These are phyloP conservation scores for Collybiopsis luxurians DNA, from an alignment of 768 basidiomycete species.

Conservation along the genomic window DNA sequence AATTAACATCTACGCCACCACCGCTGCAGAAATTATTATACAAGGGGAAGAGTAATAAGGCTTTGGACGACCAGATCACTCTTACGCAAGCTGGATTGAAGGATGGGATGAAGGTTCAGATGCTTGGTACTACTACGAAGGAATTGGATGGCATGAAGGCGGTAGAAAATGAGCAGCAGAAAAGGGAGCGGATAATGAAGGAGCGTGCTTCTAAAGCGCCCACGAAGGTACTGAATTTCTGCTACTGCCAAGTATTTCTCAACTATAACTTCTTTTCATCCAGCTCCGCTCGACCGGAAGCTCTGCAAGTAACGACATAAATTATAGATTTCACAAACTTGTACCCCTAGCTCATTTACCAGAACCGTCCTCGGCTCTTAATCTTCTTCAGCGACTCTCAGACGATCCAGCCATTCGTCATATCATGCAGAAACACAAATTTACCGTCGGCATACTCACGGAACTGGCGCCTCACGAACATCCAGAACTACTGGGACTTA, in stretches of 20 bases:
- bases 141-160: conserved; percentile 55
- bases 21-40: conserved; percentile 69
- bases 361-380: conserved; percentile 52
- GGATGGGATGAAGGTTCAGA: conserved; percentile 63
- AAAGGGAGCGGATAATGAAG: conserved; percentile 54
- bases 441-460: conserved; percentile 66
- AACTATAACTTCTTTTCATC: neutral
- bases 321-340: conserved; percentile 64
- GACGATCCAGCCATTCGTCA: conserved; percentile 70
- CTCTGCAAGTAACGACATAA: conserved; percentile 27
- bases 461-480: conserved; percentile 80
- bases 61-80: conserved; percentile 24
- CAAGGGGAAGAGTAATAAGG: conserved; percentile 58
- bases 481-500: conserved; percentile 67
- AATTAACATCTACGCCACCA: conserved; percentile 65
- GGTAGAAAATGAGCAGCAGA: conserved; percentile 56
- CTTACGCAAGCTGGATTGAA: conserved; percentile 51
- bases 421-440: conserved; percentile 68
- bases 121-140: conserved; percentile 62
- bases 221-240: conserved; percentile 47
- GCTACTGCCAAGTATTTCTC: neutral
- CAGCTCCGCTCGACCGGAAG: conserved; percentile 59
- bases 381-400: conserved; percentile 55
- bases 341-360: conserved; percentile 65
- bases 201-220: conserved; percentile 57